Evolutionary conservation across 768 basidiomycete genomes (phyloP).

Genomic region (Sarcodon aspratus): DNA sequence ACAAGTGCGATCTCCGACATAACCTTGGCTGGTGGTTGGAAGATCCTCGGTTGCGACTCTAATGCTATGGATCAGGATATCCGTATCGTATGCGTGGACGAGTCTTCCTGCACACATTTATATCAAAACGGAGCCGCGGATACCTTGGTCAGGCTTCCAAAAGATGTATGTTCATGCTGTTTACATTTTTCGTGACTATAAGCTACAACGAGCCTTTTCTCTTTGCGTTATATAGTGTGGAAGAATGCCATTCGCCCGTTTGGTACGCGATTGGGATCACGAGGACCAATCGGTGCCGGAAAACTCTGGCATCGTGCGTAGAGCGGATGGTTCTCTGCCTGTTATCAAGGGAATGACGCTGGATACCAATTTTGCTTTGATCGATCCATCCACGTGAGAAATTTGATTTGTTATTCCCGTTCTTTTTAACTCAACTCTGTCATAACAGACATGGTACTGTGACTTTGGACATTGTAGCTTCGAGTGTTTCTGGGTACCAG

Average conservation of each 20-base stretch:
- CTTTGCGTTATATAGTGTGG: constrained; percentile 10
- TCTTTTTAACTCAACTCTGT: too few species aligned
- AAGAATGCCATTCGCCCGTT: constrained; percentile 18
- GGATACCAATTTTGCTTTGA: constrained; percentile 25
- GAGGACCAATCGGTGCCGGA: constrained; percentile 31
- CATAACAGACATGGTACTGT: too few species aligned
- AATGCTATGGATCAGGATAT: constrained; percentile 31
- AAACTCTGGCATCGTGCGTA: constrained; percentile 17
- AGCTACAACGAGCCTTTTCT: not conserved
- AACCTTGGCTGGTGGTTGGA: constrained; percentile 38
- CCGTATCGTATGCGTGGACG: constrained; percentile 32
- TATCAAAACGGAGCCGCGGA: constrained; percentile 28
- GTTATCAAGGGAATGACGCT: constrained; percentile 29
- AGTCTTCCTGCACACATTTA: constrained; percentile 26
- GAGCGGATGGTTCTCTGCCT: constrained; percentile 21
- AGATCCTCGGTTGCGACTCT: constrained; percentile 33
- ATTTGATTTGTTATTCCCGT: too few species aligned
- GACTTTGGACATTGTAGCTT: too few species aligned
- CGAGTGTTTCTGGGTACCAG: too few species aligned
- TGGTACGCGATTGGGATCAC: constrained; percentile 28
- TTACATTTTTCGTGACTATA: not conserved
- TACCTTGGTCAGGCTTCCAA: constrained; percentile 41
- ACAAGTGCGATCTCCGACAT: constrained; percentile 22
- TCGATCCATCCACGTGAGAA: constrained; percentile 11
- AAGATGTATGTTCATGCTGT: constrained; percentile 25